Base-by-base conservation (phyloP, 768 basidiomycete species). In the Tricholoma bakamatsutake region DNA sequence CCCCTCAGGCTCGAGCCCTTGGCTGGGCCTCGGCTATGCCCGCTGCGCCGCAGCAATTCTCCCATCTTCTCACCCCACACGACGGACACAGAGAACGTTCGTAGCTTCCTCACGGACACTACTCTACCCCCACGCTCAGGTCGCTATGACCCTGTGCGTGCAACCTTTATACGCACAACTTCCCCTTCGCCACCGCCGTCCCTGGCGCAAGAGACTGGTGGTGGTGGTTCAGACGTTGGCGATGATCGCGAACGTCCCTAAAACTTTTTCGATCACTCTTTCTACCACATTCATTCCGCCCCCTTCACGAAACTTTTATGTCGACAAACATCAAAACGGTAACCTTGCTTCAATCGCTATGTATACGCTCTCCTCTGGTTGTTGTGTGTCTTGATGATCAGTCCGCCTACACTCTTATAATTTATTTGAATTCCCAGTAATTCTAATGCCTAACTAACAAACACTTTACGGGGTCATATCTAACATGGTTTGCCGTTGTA, bases 81-180 rank as follows among this genome's bases (percentile, higher is more conserved):
- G 13, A n/a, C n/a, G 30, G 28, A 48, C 13, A 4, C 28, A 48
- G 21, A 27, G 47, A 35, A 17, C n/a, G 30, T 28, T 17, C 52
- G 52, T 31, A 17, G 17, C 4, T 24, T 34, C 6, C 53, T 35
- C 7, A 8, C 57, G 37, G 65, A 42, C 56, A 55, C 65, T 53
- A 57, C 61, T 46, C 65, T 66, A 12, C 61, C 68, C 24, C 62
- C 67, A 57, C 73, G 77, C 35, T 60, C 69, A 50, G 74, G 79
- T 54, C 75, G 80, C 50, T 81, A 80, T 60, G 80, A 81, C 62
- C 79, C 80, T 33, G 74, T 81, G 48, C 79, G 80, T 59, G 73
- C 75, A 54, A 72, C 68, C 8, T 74, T 75, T 55, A 61, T 76
- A n/a, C 71, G 74, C 58, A 61, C 71, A 35, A 62, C 65, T 11